A percentile compares a stretch with the other conserved stretches of the same genome.
phyloP scores from a whole-genome alignment of 2,329 filamentous ascomycete species.

The Phaeophleospora eucalypticola region DNA sequence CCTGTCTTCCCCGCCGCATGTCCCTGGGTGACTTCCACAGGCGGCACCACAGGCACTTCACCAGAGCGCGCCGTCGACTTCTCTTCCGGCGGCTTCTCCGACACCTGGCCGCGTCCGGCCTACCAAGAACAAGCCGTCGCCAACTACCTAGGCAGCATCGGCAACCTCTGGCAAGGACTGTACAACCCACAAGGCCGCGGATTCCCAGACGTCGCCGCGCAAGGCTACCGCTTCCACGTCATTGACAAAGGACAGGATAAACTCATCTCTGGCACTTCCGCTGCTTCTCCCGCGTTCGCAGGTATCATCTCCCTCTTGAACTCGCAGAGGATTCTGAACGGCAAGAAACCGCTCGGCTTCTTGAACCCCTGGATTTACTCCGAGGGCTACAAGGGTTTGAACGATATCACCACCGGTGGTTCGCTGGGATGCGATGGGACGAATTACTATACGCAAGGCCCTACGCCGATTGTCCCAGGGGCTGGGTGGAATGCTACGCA shows the following conservation, averaged over 20 bases:
- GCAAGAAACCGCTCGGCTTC: conserved; percentile 52
- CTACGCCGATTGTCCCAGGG: conserved; percentile 16
- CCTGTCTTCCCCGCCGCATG: conserved; percentile 46
- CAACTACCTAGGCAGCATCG: conserved; percentile 39
- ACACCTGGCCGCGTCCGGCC: conserved; percentile 39
- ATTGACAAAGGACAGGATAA: conserved; percentile 44
- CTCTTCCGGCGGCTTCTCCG: conserved; percentile 42
- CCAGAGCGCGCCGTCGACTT: conserved; percentile 42
- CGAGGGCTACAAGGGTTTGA: conserved; percentile 47
- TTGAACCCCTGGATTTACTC: conserved; percentile 60
- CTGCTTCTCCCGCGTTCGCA: conserved; percentile 56
- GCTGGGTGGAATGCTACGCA: conserved; percentile 27
- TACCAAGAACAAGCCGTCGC: conserved; percentile 42
- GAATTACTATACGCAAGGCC: conserved; percentile 21
- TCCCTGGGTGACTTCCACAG: conserved; percentile 45
- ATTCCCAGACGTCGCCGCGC: conserved; percentile 46
- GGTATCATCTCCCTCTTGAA: conserved; percentile 56
- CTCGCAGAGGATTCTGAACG: conserved; percentile 37
- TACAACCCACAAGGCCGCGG: conserved; percentile 44
- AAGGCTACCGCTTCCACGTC: conserved; percentile 49
- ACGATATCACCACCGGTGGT: conserved; percentile 42
- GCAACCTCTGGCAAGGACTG: conserved; percentile 37
- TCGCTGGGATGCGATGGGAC: conserved; percentile 37
- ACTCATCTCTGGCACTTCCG: conserved; percentile 47
- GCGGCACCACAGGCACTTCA: conserved; percentile 38